These are phyloP conservation scores for Eurotiales sp. DNA, from an alignment of 2,329 filamentous ascomycete genomes.

Conservation along the genomic window DNA sequence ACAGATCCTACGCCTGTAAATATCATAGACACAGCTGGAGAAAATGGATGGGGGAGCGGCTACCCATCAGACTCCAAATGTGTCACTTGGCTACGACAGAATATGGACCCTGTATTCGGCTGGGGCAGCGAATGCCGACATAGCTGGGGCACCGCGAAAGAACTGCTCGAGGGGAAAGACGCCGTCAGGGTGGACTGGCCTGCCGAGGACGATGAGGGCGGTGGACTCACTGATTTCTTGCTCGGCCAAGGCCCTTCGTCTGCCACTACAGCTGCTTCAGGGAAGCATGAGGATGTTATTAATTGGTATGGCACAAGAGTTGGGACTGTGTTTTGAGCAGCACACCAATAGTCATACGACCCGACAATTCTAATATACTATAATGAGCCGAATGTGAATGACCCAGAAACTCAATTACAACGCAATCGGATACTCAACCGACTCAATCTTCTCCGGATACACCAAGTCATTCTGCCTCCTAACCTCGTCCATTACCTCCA, in stretches of 20 bases:
- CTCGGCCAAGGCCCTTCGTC: conserved; percentile 28
- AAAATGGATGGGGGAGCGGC: conserved; percentile 75
- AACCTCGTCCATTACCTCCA: conserved; percentile 73
- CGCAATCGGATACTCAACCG: conserved; percentile 50
- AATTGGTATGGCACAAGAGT: conserved; percentile 73
- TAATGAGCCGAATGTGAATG: too few relatives aligned
- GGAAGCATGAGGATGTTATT: conserved; percentile 66
- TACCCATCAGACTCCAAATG: conserved; percentile 87
- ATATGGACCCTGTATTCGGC: conserved; percentile 91
- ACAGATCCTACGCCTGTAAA: conserved; percentile 27
- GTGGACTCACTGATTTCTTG: conserved; percentile 75
- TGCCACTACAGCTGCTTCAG: conserved; percentile 38
- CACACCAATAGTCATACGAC: too few relatives aligned
- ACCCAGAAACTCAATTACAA: conserved; percentile 22
- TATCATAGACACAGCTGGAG: not conserved
- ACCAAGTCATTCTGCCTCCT: conserved; percentile 58
- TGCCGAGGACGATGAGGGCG: conserved; percentile 64
- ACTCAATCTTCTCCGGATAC: conserved; percentile 66
- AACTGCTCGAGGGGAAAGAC: conserved; percentile 77
- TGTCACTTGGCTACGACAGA: conserved; percentile 72
- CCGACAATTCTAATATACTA: too few relatives aligned
- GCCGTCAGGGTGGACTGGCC: conserved; percentile 82
- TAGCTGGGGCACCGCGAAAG: conserved; percentile 93
- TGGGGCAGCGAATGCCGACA: conserved; percentile 93
- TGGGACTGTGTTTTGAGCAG: conserved; percentile 66